These are phyloP conservation scores for Clitoria ternatea DNA, from an alignment of 306 rosid species.

Conservation along the genomic window DNA sequence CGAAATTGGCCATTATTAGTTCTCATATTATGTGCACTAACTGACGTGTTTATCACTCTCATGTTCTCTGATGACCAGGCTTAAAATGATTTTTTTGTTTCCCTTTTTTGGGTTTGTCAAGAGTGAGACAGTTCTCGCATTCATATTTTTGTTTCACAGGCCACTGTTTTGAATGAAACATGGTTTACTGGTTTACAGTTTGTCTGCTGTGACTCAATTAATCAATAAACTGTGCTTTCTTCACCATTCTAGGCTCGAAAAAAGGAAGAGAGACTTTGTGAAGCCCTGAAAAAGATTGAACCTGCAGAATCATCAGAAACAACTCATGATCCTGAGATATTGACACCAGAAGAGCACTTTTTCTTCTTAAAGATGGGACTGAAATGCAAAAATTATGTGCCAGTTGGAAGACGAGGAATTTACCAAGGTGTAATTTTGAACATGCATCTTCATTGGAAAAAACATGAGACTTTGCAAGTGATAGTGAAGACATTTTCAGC, in stretches of 20 bases:
- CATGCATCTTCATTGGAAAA: slow-evolving; percentile 99
- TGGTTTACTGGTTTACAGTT: neutral
- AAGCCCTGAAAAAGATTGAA: slow-evolving; percentile 77
- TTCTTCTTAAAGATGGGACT: slow-evolving; percentile 93
- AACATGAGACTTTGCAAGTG: slow-evolving; percentile 90
- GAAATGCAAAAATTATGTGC: slow-evolving; percentile 86
- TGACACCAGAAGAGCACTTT: slow-evolving; percentile 96
- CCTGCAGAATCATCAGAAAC: slow-evolving; percentile 70
- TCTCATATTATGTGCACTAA: neutral
- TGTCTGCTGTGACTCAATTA: neutral
- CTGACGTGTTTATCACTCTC: neutral
- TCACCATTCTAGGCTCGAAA: slow-evolving; percentile 54
- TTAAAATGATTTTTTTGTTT: neutral
- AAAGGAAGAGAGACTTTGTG: slow-evolving; percentile 70
- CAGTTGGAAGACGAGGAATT: slow-evolving; percentile 93
- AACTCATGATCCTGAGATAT: slow-evolving; percentile 90
- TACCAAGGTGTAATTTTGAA: slow-evolving; percentile 93
- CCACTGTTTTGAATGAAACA: neutral
- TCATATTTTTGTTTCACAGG: neutral
- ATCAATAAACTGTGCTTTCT: slow-evolving; percentile 17
- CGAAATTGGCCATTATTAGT: neutral
- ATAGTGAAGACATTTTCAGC: slow-evolving; percentile 82
- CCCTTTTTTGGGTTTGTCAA: neutral
- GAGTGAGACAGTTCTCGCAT: slow-evolving; percentile 12
- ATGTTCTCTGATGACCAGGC: neutral